Evolutionary conservation across 2,329 filamentous ascomycete genomes (phyloP), one percentile per base, ranked within the genome.

Genomic region (Cyphellophora europaea): DNA sequence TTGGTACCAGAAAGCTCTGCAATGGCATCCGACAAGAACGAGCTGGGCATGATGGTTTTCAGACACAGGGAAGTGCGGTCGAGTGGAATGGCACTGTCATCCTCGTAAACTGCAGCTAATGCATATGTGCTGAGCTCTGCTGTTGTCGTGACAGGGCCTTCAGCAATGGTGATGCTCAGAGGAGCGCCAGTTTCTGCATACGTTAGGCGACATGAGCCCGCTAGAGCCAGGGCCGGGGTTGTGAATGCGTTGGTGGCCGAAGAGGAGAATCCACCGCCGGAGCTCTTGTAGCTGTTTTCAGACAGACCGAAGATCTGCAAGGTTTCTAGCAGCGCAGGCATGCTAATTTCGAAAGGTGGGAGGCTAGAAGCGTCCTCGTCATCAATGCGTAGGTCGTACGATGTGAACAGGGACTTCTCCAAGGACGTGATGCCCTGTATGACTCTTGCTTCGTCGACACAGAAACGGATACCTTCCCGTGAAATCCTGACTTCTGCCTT

Each of bases 381-480:
- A 14, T 57, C 52, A 62, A 66, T 44, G 33, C 79, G 79, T 56
- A 86, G 82, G 13, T 68, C 74, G 57, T 88, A 98, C 12, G 79
- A 82, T 28, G 84, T 87, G 62, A 98, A 98, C 36, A 98, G 77
- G 27, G 74, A 72, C 55, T 84, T 89, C 57, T 93, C 84, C 37
- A 96, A 76, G 56, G 94, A 93, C 13, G 83, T 84, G 45, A 82
- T 74, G 32, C 79, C 87, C 75, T 96, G 88, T 75, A 96, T 88
- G 15, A 89, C 84, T 44, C 85, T 79, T 8, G 82, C 79, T 53
- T 95, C 84, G 52, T 95, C 87, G 16, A 83, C 86, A 12, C 82
- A 81, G 55, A 98, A 91, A 38, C 85, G 79, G 43, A 98, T 71
- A 6, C 88, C 88, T 45, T 91, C 81, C 35, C 81, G 75, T 10